Percentiles rank a stretch among this genome's conserved stretches.
phyloP scores from a whole-genome alignment of 768 basidiomycete species.

The Candolleomyces aberdarensis region DNA sequence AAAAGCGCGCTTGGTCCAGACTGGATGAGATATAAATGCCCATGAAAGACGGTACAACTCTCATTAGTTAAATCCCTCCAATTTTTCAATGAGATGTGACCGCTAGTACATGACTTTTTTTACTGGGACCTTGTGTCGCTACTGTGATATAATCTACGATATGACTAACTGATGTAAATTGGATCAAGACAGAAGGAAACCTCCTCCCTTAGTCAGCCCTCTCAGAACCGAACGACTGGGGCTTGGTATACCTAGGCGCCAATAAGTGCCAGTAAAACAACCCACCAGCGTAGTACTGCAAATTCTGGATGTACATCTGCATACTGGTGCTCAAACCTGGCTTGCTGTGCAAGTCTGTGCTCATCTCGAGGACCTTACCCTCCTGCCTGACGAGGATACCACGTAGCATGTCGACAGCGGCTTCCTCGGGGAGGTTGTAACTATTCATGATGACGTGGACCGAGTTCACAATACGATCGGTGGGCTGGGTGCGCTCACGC shows the following conservation, averaged over 20 bases:
- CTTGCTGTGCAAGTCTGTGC: background rate
- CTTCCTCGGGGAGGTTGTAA: background rate
- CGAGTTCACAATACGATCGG: background rate
- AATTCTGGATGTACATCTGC: background rate
- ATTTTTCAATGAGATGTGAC: no score
- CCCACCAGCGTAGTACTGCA: background rate
- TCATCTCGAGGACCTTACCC: background rate
- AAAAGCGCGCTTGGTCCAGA: no score
- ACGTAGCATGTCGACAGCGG: background rate
- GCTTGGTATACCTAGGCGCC: background rate
- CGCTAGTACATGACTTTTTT: no score
- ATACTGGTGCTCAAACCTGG: background rate
- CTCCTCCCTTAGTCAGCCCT: no score
- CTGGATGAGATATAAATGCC: no score
- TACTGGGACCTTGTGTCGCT: no score
- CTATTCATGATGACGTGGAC: background rate
- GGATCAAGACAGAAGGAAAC: no score
- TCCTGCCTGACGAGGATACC: background rate
- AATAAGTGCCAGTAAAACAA: background rate
- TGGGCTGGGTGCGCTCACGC: background rate
- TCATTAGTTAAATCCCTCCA: no score
- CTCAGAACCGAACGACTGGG: background rate
- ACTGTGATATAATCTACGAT: no score
- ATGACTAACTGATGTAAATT: no score
- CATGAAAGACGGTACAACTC: no score